A percentile compares a stretch with the other conserved stretches of the same genome.
phyloP scores from a whole-genome alignment of 2,329 filamentous ascomycete species.

The Uncinocarpus reesii region DNA sequence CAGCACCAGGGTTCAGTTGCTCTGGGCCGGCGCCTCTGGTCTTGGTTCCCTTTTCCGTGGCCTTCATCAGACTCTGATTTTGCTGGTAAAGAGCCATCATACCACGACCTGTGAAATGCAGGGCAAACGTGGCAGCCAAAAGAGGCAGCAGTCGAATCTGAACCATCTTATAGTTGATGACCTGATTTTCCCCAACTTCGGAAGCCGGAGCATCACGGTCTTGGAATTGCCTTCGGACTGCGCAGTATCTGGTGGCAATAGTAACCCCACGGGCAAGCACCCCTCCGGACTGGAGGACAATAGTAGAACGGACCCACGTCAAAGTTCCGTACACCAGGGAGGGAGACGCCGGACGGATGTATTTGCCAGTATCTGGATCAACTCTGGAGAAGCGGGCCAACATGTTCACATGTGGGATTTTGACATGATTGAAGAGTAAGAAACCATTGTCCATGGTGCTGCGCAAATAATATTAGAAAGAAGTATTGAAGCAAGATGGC shows the following conservation, averaged over 20 bases:
- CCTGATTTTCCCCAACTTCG: constrained; percentile 57
- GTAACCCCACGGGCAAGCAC: constrained; percentile 66
- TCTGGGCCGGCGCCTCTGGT: constrained; percentile 55
- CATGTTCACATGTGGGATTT: constrained; percentile 65
- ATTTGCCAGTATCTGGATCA: constrained; percentile 58
- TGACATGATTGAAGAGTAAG: constrained; percentile 64
- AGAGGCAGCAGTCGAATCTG: constrained; percentile 63
- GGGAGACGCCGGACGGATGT: constrained; percentile 55
- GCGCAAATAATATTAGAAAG: not conserved
- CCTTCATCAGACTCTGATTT: constrained; percentile 56
- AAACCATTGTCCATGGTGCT: constrained; percentile 73
- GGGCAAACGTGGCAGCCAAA: constrained; percentile 63
- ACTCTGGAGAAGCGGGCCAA: constrained; percentile 60
- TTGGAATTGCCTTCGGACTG: constrained; percentile 67
- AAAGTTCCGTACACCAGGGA: constrained; percentile 64
- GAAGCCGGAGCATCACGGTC: constrained; percentile 55
- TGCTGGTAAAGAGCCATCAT: constrained; percentile 67
- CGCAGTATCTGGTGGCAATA: constrained; percentile 64
- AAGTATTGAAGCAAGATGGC: not conserved
- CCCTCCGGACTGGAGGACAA: constrained; percentile 62
- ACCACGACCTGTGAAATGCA: constrained; percentile 65
- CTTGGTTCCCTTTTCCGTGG: constrained; percentile 34
- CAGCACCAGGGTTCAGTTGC: constrained; percentile 54
- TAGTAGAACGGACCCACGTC: constrained; percentile 63
- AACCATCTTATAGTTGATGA: constrained; percentile 73